A percentile compares a stretch with the other conserved stretches of the same genome.
Conservation (phyloP, 2,329 filamentous ascomycete genomes). For the Colletotrichum chrysophilum region DNA sequence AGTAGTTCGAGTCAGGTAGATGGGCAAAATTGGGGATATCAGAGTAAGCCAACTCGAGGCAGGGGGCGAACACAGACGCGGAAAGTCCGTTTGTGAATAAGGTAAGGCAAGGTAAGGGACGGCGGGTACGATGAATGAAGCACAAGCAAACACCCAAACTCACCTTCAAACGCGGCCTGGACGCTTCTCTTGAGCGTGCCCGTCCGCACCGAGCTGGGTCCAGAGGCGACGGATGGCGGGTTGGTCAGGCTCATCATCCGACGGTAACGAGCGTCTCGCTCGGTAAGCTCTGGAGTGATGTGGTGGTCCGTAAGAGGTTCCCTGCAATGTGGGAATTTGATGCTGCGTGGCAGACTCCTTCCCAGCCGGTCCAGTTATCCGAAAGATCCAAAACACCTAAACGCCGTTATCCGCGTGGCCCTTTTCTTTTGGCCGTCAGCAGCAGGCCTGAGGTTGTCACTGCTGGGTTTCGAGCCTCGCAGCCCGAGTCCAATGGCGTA, state of each 20-base stretch:
- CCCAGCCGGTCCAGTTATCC: background rate
- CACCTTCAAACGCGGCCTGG: slow-evolving; percentile 67
- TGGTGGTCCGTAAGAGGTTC: background rate
- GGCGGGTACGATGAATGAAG: background rate
- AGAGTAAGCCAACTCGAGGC: background rate
- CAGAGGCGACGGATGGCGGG: slow-evolving; percentile 55
- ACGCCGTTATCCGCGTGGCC: background rate
- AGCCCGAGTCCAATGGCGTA: background rate
- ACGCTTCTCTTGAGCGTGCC: slow-evolving; percentile 60
- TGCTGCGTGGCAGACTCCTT: background rate
- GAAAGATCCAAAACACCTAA: background rate
- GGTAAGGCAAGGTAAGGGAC: background rate
- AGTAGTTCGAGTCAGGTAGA: slow-evolving; percentile 10
- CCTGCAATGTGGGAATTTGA: background rate
- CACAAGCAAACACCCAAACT: slow-evolving; percentile 28
- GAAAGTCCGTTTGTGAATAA: background rate
- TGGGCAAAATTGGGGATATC: slow-evolving; percentile 1
- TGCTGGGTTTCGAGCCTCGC: background rate
- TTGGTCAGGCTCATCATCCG: slow-evolving; percentile 58
- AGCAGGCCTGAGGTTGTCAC: background rate
- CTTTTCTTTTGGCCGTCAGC: background rate
- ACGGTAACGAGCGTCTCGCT: background rate
- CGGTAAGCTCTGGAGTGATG: background rate
- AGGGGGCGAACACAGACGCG: background rate
- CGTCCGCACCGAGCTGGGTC: slow-evolving; percentile 50